A percentile compares a stretch with the other conserved stretches of the same genome.
phyloP scores from a whole-genome alignment of 805 yeast genomes.

The Phaffomyces antillensis region DNA sequence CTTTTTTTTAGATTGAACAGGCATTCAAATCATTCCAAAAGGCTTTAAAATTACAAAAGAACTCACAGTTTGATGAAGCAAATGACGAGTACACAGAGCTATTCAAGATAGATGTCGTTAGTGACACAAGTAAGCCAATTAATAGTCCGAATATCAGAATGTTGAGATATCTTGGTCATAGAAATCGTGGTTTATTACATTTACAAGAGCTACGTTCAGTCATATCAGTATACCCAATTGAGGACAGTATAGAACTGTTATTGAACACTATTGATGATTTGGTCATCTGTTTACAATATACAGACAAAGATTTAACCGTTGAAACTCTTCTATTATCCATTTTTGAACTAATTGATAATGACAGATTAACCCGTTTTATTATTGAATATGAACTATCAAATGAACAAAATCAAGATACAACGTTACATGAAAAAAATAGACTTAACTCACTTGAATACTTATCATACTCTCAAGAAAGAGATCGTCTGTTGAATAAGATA shows the following conservation, averaged over 20 bases:
- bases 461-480: conserved; percentile 11
- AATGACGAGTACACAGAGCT: conserved; percentile 49
- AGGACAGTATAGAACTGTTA: conserved; percentile 7
- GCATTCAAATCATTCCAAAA: conserved; percentile 69
- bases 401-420: conserved; percentile 34
- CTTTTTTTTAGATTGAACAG: conserved; percentile 43
- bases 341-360: conserved; percentile 40
- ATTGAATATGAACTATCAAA: conserved; percentile 53
- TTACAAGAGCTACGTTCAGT: conserved; percentile 30
- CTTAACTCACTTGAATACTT: conserved; percentile 6
- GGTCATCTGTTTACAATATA: conserved; percentile 54
- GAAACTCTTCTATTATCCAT: conserved; percentile 44
- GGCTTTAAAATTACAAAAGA: conserved; percentile 60
- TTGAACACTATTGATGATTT: conserved; percentile 49
- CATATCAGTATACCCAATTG: conserved; percentile 8
- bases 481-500: conserved; percentile 3
- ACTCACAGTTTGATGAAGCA: conserved; percentile 41
- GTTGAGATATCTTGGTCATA: conserved; percentile 66
- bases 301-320: conserved; percentile 57
- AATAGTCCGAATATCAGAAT: conserved; percentile 64
- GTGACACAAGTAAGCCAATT: conserved; percentile 32
- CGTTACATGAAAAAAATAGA: conserved; percentile 19
- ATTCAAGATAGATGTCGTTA: conserved; percentile 62
- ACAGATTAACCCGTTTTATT: conserved; percentile 44
- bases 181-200: conserved; percentile 75